phyloP scores from a whole-genome alignment of 2,329 filamentous ascomycete genomes.

The Magnaporthiopsis incrustans region DNA sequence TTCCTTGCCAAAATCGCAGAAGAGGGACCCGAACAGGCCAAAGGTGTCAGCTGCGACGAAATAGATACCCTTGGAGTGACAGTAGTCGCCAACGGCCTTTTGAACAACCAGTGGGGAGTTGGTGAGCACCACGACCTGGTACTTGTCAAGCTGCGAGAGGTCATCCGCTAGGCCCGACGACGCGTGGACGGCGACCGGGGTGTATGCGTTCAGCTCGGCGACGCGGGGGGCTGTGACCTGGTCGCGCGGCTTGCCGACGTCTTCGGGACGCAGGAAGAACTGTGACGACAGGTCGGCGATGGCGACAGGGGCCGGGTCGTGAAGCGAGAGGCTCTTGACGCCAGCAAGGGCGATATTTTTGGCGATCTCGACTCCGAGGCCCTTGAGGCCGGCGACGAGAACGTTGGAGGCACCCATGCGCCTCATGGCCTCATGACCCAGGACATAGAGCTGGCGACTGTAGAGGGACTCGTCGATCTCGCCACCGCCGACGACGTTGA shows the following conservation, averaged over 20 bases:
- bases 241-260: slow-evolving; percentile 88
- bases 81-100: slow-evolving; percentile 80
- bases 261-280: slow-evolving; percentile 84
- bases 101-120: slow-evolving; percentile 75
- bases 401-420: slow-evolving; percentile 96
- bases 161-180: slow-evolving; percentile 63
- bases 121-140: slow-evolving; percentile 88
- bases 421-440: slow-evolving; percentile 85
- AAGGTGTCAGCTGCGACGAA: slow-evolving; percentile 82
- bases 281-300: slow-evolving; percentile 91
- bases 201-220: slow-evolving; percentile 93
- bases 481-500: slow-evolving; percentile 40
- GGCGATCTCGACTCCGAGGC: slow-evolving; percentile 93
- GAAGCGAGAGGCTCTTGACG: slow-evolving; percentile 92
- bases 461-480: slow-evolving; percentile 69
- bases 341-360: slow-evolving; percentile 98
- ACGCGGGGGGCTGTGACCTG: slow-evolving; percentile 80
- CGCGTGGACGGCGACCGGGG: slow-evolving; percentile 73
- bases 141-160: slow-evolving; percentile 76
- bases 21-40: slow-evolving; percentile 89
- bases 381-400: slow-evolving; percentile 84
- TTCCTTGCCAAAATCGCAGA: slow-evolving; percentile 93
- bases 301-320: slow-evolving; percentile 76
- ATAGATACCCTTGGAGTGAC: slow-evolving; percentile 88
- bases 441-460: slow-evolving; percentile 65